These are phyloP conservation scores for Cladobotryum mycophilum DNA, from an alignment of 2,329 filamentous ascomycete genomes.

Conservation along the genomic window DNA sequence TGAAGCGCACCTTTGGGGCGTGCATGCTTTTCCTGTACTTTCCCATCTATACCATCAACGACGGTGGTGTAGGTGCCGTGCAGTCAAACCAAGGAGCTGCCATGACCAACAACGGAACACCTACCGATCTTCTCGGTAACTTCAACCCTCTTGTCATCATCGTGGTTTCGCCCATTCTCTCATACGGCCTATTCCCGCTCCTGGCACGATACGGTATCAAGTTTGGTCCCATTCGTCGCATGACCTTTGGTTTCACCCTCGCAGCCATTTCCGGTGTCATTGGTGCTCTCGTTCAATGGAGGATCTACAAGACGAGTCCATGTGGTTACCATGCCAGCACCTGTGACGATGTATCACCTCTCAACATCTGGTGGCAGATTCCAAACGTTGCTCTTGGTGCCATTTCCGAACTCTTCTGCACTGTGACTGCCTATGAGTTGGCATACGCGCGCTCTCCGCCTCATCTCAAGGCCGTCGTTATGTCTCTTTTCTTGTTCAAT, in stretches of 20 bases:
- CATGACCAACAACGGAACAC: slow-evolving; percentile 13
- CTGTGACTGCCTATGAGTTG: slow-evolving; percentile 9
- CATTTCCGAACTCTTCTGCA: slow-evolving; percentile 11
- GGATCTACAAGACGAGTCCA: slow-evolving; percentile 8
- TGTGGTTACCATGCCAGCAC: slow-evolving; percentile 11
- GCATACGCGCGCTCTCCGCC: slow-evolving; percentile 10
- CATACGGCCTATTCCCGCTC: slow-evolving; percentile 8
- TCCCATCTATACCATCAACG: slow-evolving; percentile 12
- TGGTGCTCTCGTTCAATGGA: slow-evolving; percentile 10
- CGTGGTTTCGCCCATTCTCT: slow-evolving; percentile 6
- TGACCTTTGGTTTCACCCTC: slow-evolving; percentile 10
- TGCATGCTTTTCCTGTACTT: slow-evolving; percentile 11
- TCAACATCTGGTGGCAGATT: slow-evolving; percentile 13
- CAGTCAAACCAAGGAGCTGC: slow-evolving; percentile 11
- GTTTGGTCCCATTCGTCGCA: slow-evolving; percentile 10
- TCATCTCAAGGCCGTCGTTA: slow-evolving; percentile 10
- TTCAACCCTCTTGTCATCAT: slow-evolving; percentile 12
- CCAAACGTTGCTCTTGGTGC: slow-evolving; percentile 9
- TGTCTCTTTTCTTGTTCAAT: slow-evolving; percentile 10
- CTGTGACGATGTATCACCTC: slow-evolving; percentile 8
- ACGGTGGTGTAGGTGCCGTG: slow-evolving; percentile 10
- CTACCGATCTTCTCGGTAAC: slow-evolving; percentile 11
- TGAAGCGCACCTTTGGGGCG: slow-evolving; percentile 8
- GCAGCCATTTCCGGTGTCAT: slow-evolving; percentile 8
- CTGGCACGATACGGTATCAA: slow-evolving; percentile 7